Evolutionary conservation across 1,139 yeast genomes (phyloP).

Genomic region (Protomyces inouyei): DNA sequence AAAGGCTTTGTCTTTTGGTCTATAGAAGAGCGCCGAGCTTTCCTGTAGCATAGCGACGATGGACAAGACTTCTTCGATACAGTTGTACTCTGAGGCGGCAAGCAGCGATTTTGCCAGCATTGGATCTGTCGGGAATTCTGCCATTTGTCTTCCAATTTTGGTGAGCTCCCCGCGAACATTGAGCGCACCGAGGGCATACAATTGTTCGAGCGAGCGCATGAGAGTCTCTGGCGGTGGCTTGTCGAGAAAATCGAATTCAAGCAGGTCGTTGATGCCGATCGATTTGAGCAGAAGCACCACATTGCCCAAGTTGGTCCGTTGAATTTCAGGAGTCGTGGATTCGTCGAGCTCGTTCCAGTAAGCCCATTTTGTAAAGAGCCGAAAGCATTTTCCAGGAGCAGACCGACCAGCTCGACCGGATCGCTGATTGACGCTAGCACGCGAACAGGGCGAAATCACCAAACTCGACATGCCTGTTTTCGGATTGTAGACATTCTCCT

Average conservation of each 20-base stretch:
- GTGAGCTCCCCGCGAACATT: conserved; percentile 78
- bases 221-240: conserved; percentile 70
- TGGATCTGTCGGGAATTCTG: conserved; percentile 90
- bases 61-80: conserved; percentile 61
- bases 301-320: conserved; percentile 78
- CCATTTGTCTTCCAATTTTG: conserved; percentile 73
- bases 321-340: conserved; percentile 85
- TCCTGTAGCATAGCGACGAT: conserved; percentile 83
- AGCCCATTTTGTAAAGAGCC: conserved; percentile 68
- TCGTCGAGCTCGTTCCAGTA: conserved; percentile 73
- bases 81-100: conserved; percentile 55
- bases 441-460: conserved; percentile 67
- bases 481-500: conserved; percentile 70
- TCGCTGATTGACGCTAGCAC: conserved; percentile 78
- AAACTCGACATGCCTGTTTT: conserved; percentile 73
- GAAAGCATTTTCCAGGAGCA: conserved; percentile 75
- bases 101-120: conserved; percentile 74
- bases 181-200: conserved; percentile 83
- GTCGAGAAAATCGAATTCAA: conserved; percentile 85
- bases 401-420: conserved; percentile 85
- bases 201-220: conserved; percentile 67
- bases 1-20: conserved; percentile 66
- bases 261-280: conserved; percentile 72
- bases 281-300: conserved; percentile 88
- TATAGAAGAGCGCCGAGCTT: conserved; percentile 60